A percentile compares a stretch with the other conserved stretches of the same genome.
Conservation (phyloP, 2,329 filamentous ascomycete species). For the Madurella mycetomatis region DNA sequence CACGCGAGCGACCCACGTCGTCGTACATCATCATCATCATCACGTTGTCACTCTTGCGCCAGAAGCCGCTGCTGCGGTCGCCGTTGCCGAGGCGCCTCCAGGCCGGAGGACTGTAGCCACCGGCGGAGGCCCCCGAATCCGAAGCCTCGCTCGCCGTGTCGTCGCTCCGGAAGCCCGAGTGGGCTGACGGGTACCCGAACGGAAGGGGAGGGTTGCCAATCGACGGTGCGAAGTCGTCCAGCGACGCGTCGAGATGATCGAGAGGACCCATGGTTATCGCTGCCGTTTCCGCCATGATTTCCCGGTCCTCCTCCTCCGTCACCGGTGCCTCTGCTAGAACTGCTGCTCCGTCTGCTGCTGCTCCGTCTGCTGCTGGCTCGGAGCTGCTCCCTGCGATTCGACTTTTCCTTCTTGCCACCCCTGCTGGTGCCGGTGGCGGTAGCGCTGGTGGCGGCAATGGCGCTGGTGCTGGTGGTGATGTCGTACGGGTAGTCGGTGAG, state of each 20-base stretch:
- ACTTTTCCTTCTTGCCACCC: constrained; percentile 6
- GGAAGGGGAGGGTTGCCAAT: constrained; percentile 28
- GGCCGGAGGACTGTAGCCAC: constrained; percentile 57
- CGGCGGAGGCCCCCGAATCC: constrained; percentile 40
- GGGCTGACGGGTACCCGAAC: constrained; percentile 40
- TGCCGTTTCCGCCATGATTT: constrained; percentile 25
- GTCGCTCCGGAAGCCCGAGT: constrained; percentile 40
- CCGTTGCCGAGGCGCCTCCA: constrained; percentile 59
- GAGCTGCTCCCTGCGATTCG: constrained; percentile 6
- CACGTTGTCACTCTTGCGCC: constrained; percentile 54
- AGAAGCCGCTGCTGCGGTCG: constrained; percentile 55
- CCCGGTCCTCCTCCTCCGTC: constrained; percentile 5
- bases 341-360: constrained; percentile 15
- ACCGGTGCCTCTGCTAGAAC: constrained; percentile 10
- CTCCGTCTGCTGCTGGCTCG: constrained; percentile 6
- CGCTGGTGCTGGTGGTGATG: constrained; percentile 9
- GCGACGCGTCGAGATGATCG: constrained; percentile 43
- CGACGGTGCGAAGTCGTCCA: constrained; percentile 52
- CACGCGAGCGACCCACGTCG: constrained; percentile 23
- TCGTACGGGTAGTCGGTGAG: constrained; percentile 20
- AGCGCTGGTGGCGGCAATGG: neutral
- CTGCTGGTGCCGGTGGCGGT: constrained; percentile 8
- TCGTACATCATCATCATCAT: constrained; percentile 43
- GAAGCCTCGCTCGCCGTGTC: constrained; percentile 35
- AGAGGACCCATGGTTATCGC: constrained; percentile 22